These are phyloP conservation scores for Claviceps arundinis DNA, from an alignment of 2,329 filamentous ascomycete species.

Conservation along the genomic window DNA sequence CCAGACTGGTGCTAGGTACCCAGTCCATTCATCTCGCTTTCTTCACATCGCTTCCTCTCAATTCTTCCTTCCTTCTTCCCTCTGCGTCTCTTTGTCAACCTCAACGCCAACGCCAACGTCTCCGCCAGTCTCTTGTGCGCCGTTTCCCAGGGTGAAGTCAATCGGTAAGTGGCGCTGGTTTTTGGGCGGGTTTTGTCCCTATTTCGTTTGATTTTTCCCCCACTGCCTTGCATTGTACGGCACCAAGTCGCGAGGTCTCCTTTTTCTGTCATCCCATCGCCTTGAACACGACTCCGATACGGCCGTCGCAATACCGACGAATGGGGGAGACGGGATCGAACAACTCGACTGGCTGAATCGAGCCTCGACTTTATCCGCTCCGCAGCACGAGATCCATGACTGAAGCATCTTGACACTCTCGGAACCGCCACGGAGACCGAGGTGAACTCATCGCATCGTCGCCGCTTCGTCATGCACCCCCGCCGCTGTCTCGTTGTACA, in stretches of 20 bases:
- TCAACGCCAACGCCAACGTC: background rate
- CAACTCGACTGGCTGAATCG: background rate
- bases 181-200: background rate
- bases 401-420: background rate
- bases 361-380: background rate
- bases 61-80: background rate
- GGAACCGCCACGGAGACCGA: background rate
- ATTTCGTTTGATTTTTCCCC: background rate
- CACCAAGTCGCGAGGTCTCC: background rate
- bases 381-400: background rate
- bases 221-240: background rate
- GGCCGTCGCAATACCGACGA: background rate
- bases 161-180: constrained; percentile 2
- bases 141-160: background rate
- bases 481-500: background rate
- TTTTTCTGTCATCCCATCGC: background rate
- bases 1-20: background rate
- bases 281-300: background rate
- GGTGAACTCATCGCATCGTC: background rate
- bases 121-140: background rate
- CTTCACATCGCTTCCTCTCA: constrained; percentile 1
- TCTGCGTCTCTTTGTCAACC: constrained; percentile 1
- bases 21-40: background rate
- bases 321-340: background rate
- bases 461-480: background rate